Conservation (phyloP, 2,329 filamentous ascomycete genomes). For the Trichoderma gracile region DNA sequence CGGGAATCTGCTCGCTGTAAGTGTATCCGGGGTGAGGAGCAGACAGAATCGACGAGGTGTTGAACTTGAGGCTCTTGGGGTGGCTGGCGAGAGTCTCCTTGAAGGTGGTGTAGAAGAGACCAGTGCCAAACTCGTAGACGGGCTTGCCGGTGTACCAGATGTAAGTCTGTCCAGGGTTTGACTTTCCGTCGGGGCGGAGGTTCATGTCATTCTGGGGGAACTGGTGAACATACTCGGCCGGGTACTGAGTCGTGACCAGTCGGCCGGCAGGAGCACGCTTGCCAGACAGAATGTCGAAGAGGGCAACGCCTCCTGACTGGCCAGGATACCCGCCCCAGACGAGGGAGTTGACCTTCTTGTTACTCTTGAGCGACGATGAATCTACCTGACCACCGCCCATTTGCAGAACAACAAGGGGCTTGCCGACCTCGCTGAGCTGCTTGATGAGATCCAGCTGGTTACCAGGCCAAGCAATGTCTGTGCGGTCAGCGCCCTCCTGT, state of each 20-base stretch:
- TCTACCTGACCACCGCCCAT: slow-evolving; percentile 53
- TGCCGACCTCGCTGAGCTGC: slow-evolving; percentile 38
- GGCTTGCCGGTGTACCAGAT: slow-evolving; percentile 55
- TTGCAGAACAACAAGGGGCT: slow-evolving; percentile 53
- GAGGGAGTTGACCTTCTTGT: slow-evolving; percentile 49
- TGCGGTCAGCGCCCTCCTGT: slow-evolving; percentile 52
- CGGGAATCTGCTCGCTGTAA: slow-evolving; percentile 10
- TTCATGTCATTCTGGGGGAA: slow-evolving; percentile 57
- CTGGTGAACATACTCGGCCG: slow-evolving; percentile 49
- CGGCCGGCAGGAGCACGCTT: slow-evolving; percentile 52
- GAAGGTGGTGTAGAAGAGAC: slow-evolving; percentile 60
- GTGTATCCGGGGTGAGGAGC: slow-evolving; percentile 14
- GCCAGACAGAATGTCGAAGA: slow-evolving; percentile 56
- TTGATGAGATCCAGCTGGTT: slow-evolving; percentile 54
- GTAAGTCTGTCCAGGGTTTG: slow-evolving; percentile 56
- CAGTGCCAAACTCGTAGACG: slow-evolving; percentile 53
- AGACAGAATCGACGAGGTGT: slow-evolving; percentile 4
- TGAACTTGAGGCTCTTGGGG: slow-evolving; percentile 18
- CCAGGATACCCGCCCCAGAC: slow-evolving; percentile 62
- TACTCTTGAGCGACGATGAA: slow-evolving; percentile 48
- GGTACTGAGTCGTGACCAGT: slow-evolving; percentile 57
- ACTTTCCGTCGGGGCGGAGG: slow-evolving; percentile 46
- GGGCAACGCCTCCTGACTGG: slow-evolving; percentile 56
- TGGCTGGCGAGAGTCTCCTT: slow-evolving; percentile 26
- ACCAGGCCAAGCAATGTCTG: slow-evolving; percentile 51